A percentile compares a stretch with the other conserved stretches of the same genome.
phyloP scores from a whole-genome alignment of 1,284 basidiomycete genomes.

The Marasmius sp. region DNA sequence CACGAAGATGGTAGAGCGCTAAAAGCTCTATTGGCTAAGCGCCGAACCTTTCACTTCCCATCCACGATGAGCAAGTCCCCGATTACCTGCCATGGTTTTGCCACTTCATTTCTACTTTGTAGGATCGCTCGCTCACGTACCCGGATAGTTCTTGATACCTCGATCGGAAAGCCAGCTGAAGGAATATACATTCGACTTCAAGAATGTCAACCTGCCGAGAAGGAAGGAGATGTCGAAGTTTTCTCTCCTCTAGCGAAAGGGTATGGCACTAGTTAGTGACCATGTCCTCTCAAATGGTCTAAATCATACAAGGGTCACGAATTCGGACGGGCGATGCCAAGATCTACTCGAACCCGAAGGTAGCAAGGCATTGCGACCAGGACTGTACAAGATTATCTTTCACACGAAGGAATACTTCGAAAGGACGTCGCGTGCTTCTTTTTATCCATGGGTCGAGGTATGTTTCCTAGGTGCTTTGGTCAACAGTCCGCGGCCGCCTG shows the following conservation, averaged over 20 bases:
- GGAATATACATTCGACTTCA: conserved; percentile 67
- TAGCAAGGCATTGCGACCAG: conserved; percentile 41
- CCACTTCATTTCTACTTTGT: not conserved
- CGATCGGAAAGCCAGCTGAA: conserved; percentile 77
- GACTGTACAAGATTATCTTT: conserved; percentile 85
- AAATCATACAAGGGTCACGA: conserved; percentile 59
- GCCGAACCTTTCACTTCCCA: not conserved
- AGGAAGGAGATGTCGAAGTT: conserved; percentile 31
- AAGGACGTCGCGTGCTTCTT: conserved; percentile 58
- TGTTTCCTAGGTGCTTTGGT: conserved; percentile 14
- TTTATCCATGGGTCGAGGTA: conserved; percentile 90
- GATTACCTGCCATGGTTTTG: conserved; percentile 85
- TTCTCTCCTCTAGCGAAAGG: conserved; percentile 61
- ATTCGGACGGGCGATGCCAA: conserved; percentile 80
- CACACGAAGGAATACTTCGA: conserved; percentile 84
- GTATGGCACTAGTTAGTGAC: conserved; percentile 34
- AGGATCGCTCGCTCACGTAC: not conserved
- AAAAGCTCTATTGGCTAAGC: not conserved
- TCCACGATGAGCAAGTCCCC: conserved; percentile 64
- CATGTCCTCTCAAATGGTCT: conserved; percentile 7
- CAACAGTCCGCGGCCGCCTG: conserved; percentile 7
- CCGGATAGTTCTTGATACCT: conserved; percentile 77
- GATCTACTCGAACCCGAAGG: conserved; percentile 61
- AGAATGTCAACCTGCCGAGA: conserved; percentile 33
- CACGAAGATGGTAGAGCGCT: not conserved